Evolutionary conservation across 2,329 filamentous ascomycete genomes (phyloP).

Genomic region (Metarhizium humberi): DNA sequence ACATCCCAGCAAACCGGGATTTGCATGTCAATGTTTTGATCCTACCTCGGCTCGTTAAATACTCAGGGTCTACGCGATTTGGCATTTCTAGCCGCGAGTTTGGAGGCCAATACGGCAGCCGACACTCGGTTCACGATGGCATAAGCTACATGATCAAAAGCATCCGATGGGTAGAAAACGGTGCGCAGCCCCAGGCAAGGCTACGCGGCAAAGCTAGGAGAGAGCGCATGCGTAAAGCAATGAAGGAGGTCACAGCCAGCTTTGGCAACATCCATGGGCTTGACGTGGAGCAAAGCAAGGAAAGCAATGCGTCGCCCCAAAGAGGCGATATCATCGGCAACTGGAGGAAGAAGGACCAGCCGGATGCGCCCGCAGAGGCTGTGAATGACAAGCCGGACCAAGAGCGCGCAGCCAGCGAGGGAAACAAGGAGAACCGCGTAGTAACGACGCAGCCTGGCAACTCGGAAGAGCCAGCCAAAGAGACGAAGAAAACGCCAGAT

Average conservation of each 20-base stretch:
- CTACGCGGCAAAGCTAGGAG: constrained; percentile 46
- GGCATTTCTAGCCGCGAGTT: constrained; percentile 78
- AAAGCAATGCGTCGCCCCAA: constrained; percentile 12
- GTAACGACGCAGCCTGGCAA: constrained; percentile 6
- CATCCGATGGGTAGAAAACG: constrained; percentile 76
- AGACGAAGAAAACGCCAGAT: constrained; percentile 5
- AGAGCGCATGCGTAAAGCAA: constrained; percentile 47
- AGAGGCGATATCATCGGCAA: constrained; percentile 22
- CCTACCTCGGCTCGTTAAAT: constrained; percentile 68
- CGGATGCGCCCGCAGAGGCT: constrained; percentile 10
- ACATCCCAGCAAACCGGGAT: constrained; percentile 60
- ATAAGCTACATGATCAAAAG: constrained; percentile 79
- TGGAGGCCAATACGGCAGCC: constrained; percentile 39
- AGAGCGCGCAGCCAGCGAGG: constrained; percentile 22
- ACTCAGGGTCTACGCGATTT: constrained; percentile 64
- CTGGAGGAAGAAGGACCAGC: constrained; percentile 23
- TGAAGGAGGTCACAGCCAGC: constrained; percentile 38
- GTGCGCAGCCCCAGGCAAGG: constrained; percentile 50
- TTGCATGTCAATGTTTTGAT: constrained; percentile 81
- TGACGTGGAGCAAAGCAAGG: constrained; percentile 16
- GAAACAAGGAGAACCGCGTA: constrained; percentile 38
- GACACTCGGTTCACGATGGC: constrained; percentile 60
- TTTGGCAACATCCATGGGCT: constrained; percentile 21
- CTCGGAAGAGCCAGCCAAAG: constrained; percentile 5
- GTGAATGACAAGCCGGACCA: constrained; percentile 18